Conservation (phyloP, 306 rosid genomes). For the Acacia crassicarpa region DNA sequence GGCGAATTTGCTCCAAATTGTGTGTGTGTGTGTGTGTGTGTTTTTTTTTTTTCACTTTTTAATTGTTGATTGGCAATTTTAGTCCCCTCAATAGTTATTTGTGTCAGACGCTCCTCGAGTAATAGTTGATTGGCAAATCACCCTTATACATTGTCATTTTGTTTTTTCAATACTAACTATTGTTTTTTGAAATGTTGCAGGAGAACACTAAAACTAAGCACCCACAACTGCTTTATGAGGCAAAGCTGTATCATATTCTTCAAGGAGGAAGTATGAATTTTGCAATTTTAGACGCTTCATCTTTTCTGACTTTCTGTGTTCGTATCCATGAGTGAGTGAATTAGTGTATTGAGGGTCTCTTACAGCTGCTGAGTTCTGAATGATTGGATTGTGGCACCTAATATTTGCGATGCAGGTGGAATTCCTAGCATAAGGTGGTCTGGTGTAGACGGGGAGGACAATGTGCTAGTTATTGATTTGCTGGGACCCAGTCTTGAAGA, state of each 20-base stretch:
- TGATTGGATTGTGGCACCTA: background rate
- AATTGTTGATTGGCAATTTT: too few relatives aligned
- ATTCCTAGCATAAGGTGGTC: constrained; percentile 54
- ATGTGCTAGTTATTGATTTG: constrained; percentile 56
- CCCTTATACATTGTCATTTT: background rate
- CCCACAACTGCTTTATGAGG: constrained; percentile 88
- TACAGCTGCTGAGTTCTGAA: constrained; percentile 9
- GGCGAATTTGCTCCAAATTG: too few relatives aligned
- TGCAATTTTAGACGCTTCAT: constrained; percentile 4
- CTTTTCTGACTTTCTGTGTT: background rate
- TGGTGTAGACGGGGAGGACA: constrained; percentile 53
- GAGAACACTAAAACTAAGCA: constrained; percentile 90
- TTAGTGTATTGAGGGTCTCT: constrained; percentile 6
- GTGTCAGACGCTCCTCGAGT: too few relatives aligned
- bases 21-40: too few relatives aligned
- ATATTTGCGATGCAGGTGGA: constrained; percentile 45
- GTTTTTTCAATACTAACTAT: background rate
- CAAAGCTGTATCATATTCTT: constrained; percentile 75
- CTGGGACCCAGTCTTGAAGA: constrained; percentile 65
- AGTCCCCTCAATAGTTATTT: too few relatives aligned
- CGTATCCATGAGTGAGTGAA: background rate
- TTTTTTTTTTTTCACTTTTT: too few relatives aligned
- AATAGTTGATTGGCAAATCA: too few relatives aligned
- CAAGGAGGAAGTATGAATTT: constrained; percentile 95
- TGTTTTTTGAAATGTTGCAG: constrained; percentile 43